Base-by-base conservation (phyloP, 2,329 filamentous ascomycete genomes). In the Pestalotiopsis sp. region DNA sequence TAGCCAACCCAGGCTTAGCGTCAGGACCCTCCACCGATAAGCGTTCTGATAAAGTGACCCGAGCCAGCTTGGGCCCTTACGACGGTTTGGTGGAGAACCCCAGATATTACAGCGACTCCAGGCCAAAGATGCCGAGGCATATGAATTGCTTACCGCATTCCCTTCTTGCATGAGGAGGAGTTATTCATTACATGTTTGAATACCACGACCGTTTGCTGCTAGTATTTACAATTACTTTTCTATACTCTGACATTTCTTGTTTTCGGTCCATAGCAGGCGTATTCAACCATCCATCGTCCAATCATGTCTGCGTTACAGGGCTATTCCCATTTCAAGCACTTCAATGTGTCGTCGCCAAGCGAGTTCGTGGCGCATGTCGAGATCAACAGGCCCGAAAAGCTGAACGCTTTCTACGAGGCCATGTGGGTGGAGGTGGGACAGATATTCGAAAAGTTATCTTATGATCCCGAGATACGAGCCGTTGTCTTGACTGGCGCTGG, bases 331-430 rank as follows among this genome's bases (percentile, higher is more conserved):
- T 91, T 89, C 81, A 83, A 91, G 73, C 85, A 92, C 84, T 94
- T 94, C 86, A 89, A 90, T 72, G 85, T 97, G 73, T 89, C 87
- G n/a, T 90, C 90, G 57, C 93, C 94, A 0, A 76, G 83, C 49
- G 86, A 91, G 76, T 90, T 90, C 83, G 91, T 98, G 63, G 93
- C 91, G n/a, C 93, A 97, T 79, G 92, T 98, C 69, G 92, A 98
- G 82, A 97, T 97, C 82, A 95, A 97, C 83, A 89, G 95, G 1
- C 90, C 95, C 1, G 81, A 89, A 73, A 97, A 97, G 83, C 84
- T 98, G 79, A 98, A 98, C 80, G 90, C 95, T 72, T 98, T 97
- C 80, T 87, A 90, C 73, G 90, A 93, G 78, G 83, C 89, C 67
- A 95, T 98, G 90, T 98, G 95, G 94, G 83, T 91, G 66, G 94